Conservation (phyloP, 768 basidiomycete species). For the Neoboletus subvelutipes region DNA sequence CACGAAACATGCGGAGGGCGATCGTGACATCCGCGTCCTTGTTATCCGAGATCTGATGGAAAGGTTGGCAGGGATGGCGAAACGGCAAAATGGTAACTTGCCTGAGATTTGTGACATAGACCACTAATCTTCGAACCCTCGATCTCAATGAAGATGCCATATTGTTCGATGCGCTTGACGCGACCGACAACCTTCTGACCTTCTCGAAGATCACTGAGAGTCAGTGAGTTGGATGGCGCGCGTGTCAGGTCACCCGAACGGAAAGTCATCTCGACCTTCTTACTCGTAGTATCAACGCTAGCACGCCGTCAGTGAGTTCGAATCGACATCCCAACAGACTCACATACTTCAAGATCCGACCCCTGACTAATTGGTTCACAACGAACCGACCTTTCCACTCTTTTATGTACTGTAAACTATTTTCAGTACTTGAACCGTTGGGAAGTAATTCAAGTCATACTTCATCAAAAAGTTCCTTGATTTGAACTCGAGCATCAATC, state of each 20-base stretch:
- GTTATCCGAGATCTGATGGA: constrained; percentile 79
- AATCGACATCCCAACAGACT: not conserved
- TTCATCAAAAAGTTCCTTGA: constrained; percentile 90
- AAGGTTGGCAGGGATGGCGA: not conserved
- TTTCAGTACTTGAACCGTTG: constrained; percentile 6
- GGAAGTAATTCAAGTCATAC: constrained; percentile 29
- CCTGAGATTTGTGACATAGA: constrained; percentile 93
- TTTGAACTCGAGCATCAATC: constrained; percentile 91
- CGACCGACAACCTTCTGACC: constrained; percentile 81
- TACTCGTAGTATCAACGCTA: constrained; percentile 69
- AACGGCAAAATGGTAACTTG: constrained; percentile 30
- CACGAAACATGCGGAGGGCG: constrained; percentile 79
- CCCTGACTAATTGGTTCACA: constrained; percentile 81
- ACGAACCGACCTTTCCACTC: constrained; percentile 89
- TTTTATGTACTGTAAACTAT: constrained; percentile 72
- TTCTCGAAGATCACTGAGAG: constrained; percentile 58
- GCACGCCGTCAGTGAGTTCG: constrained; percentile 8
- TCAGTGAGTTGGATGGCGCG: constrained; percentile 35
- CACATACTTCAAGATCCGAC: constrained; percentile 75
- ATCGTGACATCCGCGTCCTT: constrained; percentile 73
- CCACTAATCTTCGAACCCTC: constrained; percentile 83
- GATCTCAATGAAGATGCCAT: constrained; percentile 91
- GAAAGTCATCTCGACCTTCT: constrained; percentile 90
- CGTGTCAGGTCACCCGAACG: constrained; percentile 59
- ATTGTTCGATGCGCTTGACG: constrained; percentile 81